Conservation (phyloP, 352 stramenopile species). For the Globisporangium cystogenes region DNA sequence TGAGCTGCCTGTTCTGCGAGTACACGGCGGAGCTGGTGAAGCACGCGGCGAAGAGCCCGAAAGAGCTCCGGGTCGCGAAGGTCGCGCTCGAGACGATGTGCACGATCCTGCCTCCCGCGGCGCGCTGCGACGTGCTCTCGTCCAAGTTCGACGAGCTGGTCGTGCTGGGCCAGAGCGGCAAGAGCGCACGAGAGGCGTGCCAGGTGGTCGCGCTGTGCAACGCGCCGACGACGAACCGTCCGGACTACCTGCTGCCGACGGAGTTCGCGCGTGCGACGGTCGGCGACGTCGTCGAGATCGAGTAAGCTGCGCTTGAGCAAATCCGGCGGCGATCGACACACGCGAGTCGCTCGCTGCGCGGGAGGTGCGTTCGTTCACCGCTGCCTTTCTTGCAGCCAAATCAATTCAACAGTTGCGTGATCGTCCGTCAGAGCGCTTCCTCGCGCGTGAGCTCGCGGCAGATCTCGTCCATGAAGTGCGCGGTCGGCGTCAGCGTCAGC, state of each 20-base stretch:
- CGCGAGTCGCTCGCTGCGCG: background rate
- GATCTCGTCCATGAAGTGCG: conserved; percentile 18
- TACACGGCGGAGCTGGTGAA: conserved; percentile 64
- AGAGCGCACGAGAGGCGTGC: conserved; percentile 59
- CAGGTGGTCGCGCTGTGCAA: conserved; percentile 52
- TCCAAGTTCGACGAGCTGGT: conserved; percentile 75
- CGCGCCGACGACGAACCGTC: conserved; percentile 18
- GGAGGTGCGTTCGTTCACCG: background rate
- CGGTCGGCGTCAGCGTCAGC: conserved; percentile 12
- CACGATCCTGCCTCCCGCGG: conserved; percentile 51
- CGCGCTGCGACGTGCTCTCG: conserved; percentile 56
- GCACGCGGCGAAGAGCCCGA: conserved; percentile 36
- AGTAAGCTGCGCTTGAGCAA: conserved; percentile 19
- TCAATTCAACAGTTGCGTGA: background rate
- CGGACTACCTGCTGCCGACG: conserved; percentile 8
- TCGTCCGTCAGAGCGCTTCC: background rate
- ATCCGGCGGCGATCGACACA: background rate
- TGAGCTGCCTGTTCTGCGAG: conserved; percentile 76
- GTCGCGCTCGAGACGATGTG: conserved; percentile 74
- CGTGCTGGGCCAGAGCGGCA: conserved; percentile 45
- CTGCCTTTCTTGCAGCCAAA: no score
- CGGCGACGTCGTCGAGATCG: conserved; percentile 37
- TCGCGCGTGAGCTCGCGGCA: conserved; percentile 7
- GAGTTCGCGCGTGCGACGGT: conserved; percentile 22
- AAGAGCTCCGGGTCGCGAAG: conserved; percentile 54